Evolutionary conservation across 805 yeast genomes (phyloP).

Genomic region (Grigorovia yakushimaensis): DNA sequence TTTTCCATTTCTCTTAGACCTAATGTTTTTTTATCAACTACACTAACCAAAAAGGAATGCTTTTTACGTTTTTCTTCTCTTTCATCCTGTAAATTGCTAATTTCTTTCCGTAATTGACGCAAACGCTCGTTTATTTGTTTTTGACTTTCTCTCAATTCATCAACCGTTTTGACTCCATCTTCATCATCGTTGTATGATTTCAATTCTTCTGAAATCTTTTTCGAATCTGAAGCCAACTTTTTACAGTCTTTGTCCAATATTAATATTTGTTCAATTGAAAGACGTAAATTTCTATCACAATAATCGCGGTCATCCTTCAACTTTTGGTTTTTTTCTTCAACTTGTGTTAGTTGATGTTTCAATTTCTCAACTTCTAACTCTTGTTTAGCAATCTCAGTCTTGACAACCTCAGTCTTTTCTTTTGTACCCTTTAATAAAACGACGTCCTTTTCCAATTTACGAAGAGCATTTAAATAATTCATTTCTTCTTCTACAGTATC

Average conservation of each 20-base stretch:
- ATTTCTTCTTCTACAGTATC: conserved; percentile 29
- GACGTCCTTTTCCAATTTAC: conserved; percentile 19
- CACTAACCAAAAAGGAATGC: conserved; percentile 11
- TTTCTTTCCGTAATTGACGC: conserved; percentile 17
- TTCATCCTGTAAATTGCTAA: conserved; percentile 16
- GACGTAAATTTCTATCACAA: conserved; percentile 19
- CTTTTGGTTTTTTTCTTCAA: conserved; percentile 22
- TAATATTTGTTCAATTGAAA: conserved; percentile 21
- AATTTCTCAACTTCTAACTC: conserved; percentile 2
- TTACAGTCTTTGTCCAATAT: conserved; percentile 21
- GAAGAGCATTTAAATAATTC: conserved; percentile 18
- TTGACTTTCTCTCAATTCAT: conserved; percentile 20
- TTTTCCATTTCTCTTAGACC: conserved; percentile 19
- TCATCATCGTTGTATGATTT: conserved; percentile 12
- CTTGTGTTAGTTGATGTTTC: background rate
- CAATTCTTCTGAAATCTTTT: conserved; percentile 20
- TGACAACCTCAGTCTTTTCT: conserved; percentile 5
- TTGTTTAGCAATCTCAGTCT: conserved; percentile 10
- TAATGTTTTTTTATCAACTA: conserved; percentile 16
- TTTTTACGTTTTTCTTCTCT: conserved; percentile 19
- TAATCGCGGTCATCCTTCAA: conserved; percentile 12
- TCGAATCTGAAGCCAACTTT: conserved; percentile 14
- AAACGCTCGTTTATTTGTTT: conserved; percentile 12
- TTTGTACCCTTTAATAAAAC: conserved; percentile 4
- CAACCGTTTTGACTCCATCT: conserved; percentile 19